Percentiles rank a stretch among this genome's conserved stretches.
Evolutionary conservation across 2,329 filamentous ascomycete species (phyloP).

Genomic region (Cyanodermella asteris): DNA sequence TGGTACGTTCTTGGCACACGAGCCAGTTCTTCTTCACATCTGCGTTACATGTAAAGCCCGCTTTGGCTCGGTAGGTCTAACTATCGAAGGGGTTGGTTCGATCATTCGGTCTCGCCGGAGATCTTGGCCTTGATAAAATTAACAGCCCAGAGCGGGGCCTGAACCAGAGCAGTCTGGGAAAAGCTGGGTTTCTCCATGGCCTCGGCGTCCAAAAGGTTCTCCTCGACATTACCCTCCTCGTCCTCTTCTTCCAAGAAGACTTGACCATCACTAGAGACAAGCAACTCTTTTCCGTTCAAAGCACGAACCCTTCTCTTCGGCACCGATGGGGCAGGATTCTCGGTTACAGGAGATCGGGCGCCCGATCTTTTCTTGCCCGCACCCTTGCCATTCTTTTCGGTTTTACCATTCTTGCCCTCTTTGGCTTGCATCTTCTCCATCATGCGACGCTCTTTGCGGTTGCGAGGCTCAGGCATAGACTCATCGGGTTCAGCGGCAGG

Average conservation of each 20-base stretch:
- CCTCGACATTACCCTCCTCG: conserved; percentile 61
- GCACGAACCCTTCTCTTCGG: conserved; percentile 72
- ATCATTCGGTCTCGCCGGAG: not conserved
- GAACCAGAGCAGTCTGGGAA: conserved; percentile 61
- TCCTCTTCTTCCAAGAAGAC: conserved; percentile 88
- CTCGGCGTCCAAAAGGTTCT: conserved; percentile 74
- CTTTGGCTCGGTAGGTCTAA: too few species aligned
- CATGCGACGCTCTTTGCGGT: conserved; percentile 73
- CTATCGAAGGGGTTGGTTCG: too few species aligned
- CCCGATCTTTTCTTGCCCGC: conserved; percentile 8
- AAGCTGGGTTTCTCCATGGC: conserved; percentile 61
- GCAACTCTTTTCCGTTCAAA: conserved; percentile 83
- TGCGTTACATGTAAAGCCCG: too few species aligned
- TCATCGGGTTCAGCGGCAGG: conserved; percentile 25
- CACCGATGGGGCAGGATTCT: conserved; percentile 36
- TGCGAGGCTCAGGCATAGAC: conserved; percentile 39
- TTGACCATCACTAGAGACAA: conserved; percentile 79
- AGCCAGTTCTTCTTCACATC: too few species aligned
- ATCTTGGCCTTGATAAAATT: conserved; percentile 14
- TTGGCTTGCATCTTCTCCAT: conserved; percentile 75
- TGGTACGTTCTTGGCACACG: too few species aligned
- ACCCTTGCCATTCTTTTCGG: conserved; percentile 30
- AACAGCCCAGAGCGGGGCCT: conserved; percentile 55
- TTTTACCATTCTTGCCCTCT: conserved; percentile 50
- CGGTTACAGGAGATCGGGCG: conserved; percentile 14